These are phyloP conservation scores for Flaveria floridana DNA, from an alignment of 140 eudicot genomes.

Conservation along the genomic window DNA sequence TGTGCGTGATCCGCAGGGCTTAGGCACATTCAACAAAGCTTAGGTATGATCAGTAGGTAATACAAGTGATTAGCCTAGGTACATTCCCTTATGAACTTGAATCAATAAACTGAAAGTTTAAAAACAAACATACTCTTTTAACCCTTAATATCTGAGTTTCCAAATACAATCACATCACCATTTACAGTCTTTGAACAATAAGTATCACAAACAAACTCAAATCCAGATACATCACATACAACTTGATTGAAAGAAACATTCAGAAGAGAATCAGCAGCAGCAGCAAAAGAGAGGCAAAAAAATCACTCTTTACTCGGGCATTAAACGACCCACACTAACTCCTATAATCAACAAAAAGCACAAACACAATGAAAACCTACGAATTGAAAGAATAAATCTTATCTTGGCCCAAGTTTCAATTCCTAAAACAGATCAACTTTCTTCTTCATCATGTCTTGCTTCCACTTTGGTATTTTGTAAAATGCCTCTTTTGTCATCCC, in stretches of 20 bases:
- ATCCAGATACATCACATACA: conserved; percentile 12
- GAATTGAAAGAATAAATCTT: conserved; percentile 34
- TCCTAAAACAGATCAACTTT: conserved; percentile 85
- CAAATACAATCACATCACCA: conserved; percentile 34
- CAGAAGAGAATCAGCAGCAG: conserved; percentile 8
- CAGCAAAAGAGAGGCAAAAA: conserved; percentile 39
- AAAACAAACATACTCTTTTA: conserved; percentile 25
- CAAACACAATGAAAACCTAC: conserved; percentile 28
- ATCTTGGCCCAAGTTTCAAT: conserved; percentile 20
- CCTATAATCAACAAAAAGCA: conserved; percentile 28
- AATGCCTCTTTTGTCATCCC: conserved; percentile 82
- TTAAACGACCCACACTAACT: conserved; percentile 34
- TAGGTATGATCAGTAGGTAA: no score
- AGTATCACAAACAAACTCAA: conserved; percentile 35
- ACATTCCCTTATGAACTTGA: background rate
- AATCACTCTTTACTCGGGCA: conserved; percentile 51
- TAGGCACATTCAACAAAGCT: no score
- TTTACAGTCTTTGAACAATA: conserved; percentile 32
- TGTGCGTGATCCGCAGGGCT: no score
- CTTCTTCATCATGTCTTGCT: conserved; percentile 94
- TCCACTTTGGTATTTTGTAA: conserved; percentile 89
- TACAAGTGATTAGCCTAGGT: no score
- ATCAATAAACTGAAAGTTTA: background rate
- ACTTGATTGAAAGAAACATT: background rate
- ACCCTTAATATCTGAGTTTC: conserved; percentile 26